Base-by-base conservation (phyloP, 768 basidiomycete genomes). In the Lactifluus volemus region DNA sequence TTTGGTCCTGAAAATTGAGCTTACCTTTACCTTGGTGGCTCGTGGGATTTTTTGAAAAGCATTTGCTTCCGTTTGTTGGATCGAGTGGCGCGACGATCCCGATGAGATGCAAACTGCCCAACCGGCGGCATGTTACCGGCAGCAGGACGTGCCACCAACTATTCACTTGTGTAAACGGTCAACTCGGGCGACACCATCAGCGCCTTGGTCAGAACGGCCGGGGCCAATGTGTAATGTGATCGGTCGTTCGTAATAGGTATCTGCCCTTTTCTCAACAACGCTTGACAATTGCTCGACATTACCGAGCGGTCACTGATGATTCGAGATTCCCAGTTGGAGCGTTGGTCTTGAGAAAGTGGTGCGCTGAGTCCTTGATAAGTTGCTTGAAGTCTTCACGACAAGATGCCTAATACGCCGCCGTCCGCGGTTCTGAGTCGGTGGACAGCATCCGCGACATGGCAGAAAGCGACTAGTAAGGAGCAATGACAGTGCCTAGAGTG, bases 31-130 rank as follows among this genome's bases (percentile, higher is more conserved):
- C 10, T 34, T 44, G 32, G 49, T 45, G 32, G 49, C 36, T 15
- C 41, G 61, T 44, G 39, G 52, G 14, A 21, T 39, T 39, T n/a
- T 34, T 59, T 19, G 30, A 53, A 45, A 10, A 39, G 38, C 38
- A 48, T 61, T 61, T 62, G 45, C 61, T 41, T 30, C 55, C 61
- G 34, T 41, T 61, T 61, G 58, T 62, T 42, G 61, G 49, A 49
- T 47, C 45, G 55, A 55, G 61, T 56, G 61, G 45, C 51, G 41
- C 39, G 45, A 52, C 38, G 45, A 53, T 53, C 61, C 34, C 29
- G 29, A 14, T 44, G 48, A 39, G 47, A 41, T 17, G 25, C 19
- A 53, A 2, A 6, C 25, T 25, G 25, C 25, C 25, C 25, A 25
- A 25, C 25, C 2, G 25, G 25, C 25, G 25, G 25, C 25, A 25